Conservation (phyloP, 495 filamentous ascomycete species). For the Xylaria intraflava region DNA sequence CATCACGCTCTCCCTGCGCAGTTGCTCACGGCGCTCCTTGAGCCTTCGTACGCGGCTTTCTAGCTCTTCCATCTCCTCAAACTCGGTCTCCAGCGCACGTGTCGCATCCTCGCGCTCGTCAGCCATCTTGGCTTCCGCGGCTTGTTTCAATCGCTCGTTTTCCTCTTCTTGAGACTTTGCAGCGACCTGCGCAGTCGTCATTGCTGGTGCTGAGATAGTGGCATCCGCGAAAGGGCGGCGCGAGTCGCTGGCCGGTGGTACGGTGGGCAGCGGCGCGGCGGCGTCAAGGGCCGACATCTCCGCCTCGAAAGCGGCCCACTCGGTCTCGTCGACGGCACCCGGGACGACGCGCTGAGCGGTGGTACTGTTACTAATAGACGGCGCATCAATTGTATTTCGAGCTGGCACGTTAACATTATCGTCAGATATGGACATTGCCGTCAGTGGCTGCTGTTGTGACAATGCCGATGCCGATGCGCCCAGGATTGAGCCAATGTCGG, state of each 20-base stretch:
- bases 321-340: slow-evolving; percentile 61
- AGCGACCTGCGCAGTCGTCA: slow-evolving; percentile 67
- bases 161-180: slow-evolving; percentile 57
- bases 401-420: slow-evolving; percentile 11
- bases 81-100: slow-evolving; percentile 74
- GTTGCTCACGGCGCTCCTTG: slow-evolving; percentile 58
- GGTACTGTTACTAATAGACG: slow-evolving; percentile 5
- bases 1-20: slow-evolving; percentile 32
- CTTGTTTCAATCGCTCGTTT: slow-evolving; percentile 53
- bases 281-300: slow-evolving; percentile 57
- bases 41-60: slow-evolving; percentile 72
- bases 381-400: slow-evolving; percentile 12
- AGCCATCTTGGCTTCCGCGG: slow-evolving; percentile 50
- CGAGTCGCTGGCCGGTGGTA: background rate
- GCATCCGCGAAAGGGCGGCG: slow-evolving; percentile 33
- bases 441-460: background rate
- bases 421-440: slow-evolving; percentile 16
- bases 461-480: slow-evolving; percentile 13
- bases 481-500: slow-evolving; percentile 16
- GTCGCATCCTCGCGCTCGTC: slow-evolving; percentile 83
- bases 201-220: slow-evolving; percentile 63
- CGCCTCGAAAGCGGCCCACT: slow-evolving; percentile 88
- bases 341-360: slow-evolving; percentile 8
- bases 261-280: slow-evolving; percentile 11
- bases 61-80: slow-evolving; percentile 89